Evolutionary conservation across 192 early-diverging fungal genomes (phyloP).

Genomic region (Chytriomyces sp.): DNA sequence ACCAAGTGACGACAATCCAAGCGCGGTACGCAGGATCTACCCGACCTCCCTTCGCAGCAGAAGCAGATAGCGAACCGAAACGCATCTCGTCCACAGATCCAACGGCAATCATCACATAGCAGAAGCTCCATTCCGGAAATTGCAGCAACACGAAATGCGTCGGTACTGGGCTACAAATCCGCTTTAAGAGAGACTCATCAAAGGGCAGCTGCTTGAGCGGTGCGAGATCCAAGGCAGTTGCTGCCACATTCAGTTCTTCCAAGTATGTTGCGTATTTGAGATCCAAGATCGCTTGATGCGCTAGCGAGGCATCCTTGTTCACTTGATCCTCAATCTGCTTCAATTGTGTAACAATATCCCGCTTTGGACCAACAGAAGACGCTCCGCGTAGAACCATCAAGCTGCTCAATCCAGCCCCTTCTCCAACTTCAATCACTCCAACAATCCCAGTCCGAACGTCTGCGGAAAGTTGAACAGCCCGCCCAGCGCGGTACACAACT

Average conservation of each 20-base stretch:
- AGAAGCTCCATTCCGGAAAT: neutral
- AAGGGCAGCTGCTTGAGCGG: neutral
- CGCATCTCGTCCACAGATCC: conserved; percentile 9
- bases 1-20: conserved; percentile 14
- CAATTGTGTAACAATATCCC: neutral
- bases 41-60: neutral
- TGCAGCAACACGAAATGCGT: neutral
- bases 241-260: neutral
- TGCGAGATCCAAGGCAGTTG: neutral
- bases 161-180: neutral
- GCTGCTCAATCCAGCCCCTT: neutral
- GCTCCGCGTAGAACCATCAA: neutral
- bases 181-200: neutral
- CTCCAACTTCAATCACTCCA: neutral
- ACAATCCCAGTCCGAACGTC: conserved; percentile 4
- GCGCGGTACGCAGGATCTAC: conserved; percentile 1
- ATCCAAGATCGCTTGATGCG: neutral
- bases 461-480: neutral
- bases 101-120: conserved; percentile 4
- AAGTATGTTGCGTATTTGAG: conserved; percentile 2
- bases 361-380: neutral
- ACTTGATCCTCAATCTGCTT: neutral
- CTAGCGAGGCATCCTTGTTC: neutral
- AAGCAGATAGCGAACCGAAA: neutral
- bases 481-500: neutral